Evolutionary conservation across 805 yeast species (phyloP), one percentile per base, ranked within the genome.

Genomic region (Teunomyces aglyptinius): DNA sequence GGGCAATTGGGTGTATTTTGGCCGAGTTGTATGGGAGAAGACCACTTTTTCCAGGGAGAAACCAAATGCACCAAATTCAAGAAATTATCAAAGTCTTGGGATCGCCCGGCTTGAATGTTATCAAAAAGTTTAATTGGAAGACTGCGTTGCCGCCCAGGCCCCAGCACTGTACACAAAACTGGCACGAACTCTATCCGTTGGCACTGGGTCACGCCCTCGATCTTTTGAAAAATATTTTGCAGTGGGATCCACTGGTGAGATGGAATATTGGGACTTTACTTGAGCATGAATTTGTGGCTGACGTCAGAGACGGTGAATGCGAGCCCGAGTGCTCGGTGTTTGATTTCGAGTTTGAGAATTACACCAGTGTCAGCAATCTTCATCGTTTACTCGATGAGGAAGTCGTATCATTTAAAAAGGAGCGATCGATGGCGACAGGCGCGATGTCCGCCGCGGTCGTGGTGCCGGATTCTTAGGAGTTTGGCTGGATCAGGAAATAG

Each of bases 1-100:
- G 98, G 98, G 90, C 97, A 0, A 81, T 85, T 7, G 98, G 97
- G 1, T 91, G 97, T 59, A 89, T 91, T 7, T 66, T 90, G 49
- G 96, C 85, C 2, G 98, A 91, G 63, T 70, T 91, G 41, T 87
- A 86, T 52, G 88, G 89, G 0, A 71, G 97, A 49, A 76, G 76
- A 56, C 96, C 97, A 1, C 61, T 89, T 12, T 90, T 91, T 60
- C 79, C 82, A 42, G 97, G 97, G 0, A 78, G 78, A 48, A 83
- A 82, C 61, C 83, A 84, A 47, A 55, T 79, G 49, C 85, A 85
- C 51, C 98, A 91, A 63, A 63, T 89, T 6, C 75, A 71, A 36
- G 85, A 81, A 58, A 87, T 91, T 15, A 67, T 82, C 45, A 80
- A 81, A 57, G 74, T 86, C 0, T 64, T 89, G 42, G 97, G 97